Percentiles rank a stretch among this genome's conserved stretches.
Evolutionary conservation across 805 yeast genomes (phyloP).

Genomic region (Ogataea ramenticola): DNA sequence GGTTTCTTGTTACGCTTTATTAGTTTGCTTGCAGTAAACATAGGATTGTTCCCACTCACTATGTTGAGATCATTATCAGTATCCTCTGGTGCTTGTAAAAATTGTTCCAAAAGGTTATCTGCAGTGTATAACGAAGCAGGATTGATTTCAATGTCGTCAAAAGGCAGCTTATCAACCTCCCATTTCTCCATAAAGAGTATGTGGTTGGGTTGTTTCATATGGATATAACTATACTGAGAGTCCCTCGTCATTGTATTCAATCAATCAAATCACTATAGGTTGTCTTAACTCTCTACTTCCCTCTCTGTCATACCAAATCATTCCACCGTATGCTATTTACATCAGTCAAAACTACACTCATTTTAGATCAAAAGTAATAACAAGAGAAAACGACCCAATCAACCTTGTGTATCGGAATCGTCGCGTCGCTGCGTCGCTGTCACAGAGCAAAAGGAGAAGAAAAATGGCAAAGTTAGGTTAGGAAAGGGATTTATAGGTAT

Average conservation of each 20-base stretch:
- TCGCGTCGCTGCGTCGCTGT: no score
- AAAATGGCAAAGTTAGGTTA: no score
- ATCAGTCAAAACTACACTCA: no score
- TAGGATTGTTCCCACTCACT: constrained; percentile 17
- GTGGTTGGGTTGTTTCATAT: constrained; percentile 23
- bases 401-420: no score
- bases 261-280: neutral
- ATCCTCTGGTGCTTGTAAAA: constrained; percentile 20
- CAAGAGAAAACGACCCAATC: no score
- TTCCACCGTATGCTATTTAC: no score
- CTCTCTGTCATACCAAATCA: no score
- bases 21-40: constrained; percentile 20
- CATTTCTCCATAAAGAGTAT: constrained; percentile 25
- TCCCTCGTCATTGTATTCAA: constrained; percentile 17
- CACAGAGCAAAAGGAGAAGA: no score
- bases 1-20: constrained; percentile 19
- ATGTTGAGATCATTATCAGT: constrained; percentile 18
- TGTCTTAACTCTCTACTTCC: no score
- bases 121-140: constrained; percentile 9
- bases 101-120: constrained; percentile 20
- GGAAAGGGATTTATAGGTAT: no score
- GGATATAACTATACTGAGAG: constrained; percentile 20
- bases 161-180: constrained; percentile 23
- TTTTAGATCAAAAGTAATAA: no score
- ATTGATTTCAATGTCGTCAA: constrained; percentile 25